Evolutionary conservation across 208 protist genomes (phyloP), one percentile per base, ranked within the genome.

Genomic region (Leishmania tarentolae): DNA sequence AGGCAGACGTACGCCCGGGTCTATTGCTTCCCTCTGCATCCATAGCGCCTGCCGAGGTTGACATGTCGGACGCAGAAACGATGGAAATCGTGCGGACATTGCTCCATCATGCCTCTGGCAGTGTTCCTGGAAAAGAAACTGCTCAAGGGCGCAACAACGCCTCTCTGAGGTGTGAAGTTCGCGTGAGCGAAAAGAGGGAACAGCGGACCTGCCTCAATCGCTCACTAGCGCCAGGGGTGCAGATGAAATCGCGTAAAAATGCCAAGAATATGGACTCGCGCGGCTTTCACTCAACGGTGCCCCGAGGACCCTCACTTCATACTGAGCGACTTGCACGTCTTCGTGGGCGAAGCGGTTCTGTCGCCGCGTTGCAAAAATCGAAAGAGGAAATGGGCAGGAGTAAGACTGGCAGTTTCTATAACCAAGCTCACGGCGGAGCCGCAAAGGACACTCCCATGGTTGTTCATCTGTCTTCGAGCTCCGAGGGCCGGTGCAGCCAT

Each of bases 1-100:
- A 80, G 40, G 73, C 77, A 28, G 74, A 86, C 56, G 46, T 79
- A 11, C 35, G 70, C 2, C 78, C 82, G 21, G 63, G 47, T 11
- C 9, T 69, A 17, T 19, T 75, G 8, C 74, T 86, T 35, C 56
- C 71, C 50, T 82, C 65, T 4, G 75, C 44, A 65, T 47, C 31
- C 37, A 42, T 37, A 59, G 24, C 28, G 17, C 37, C 47, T 71
- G 15, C 9, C 31, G 24, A 37, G 13, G 59, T 31, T 46, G 17
- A 40, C 68, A 65, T 31, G n/a, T 42, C 52, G 9, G 79, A 82
- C 63, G 68, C 44, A 59, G 72, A 82, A 76, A 63, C 59, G 52
- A 68, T 71, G 40, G 40, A 5, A 42, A 17, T 59, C 24, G 59
- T 46, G 52, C 65, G 37, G n/a, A 52, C 68, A 21, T 59, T 78